Percentiles rank a stretch among this genome's conserved stretches.
phyloP scores from a whole-genome alignment of 2,329 filamentous ascomycete genomes.

The Fusarium albosuccineum region DNA sequence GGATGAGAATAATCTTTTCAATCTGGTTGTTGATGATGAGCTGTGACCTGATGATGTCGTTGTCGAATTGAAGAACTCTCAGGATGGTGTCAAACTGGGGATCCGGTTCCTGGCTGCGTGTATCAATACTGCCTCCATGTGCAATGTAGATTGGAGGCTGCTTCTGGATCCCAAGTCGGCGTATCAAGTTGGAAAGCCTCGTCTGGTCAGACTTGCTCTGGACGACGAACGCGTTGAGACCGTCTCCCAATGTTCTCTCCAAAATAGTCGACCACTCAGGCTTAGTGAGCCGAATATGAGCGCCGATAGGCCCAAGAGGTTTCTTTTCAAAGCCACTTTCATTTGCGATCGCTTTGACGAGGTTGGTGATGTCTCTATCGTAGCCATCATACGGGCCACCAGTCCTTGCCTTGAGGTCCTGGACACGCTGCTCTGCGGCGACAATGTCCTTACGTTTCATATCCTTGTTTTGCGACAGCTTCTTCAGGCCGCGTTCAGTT shows the following conservation, averaged over 20 bases:
- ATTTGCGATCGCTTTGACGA: constrained; percentile 77
- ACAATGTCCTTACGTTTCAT: constrained; percentile 68
- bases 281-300: constrained; percentile 80
- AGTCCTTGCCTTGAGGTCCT: constrained; percentile 68
- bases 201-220: constrained; percentile 80
- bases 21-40: constrained; percentile 86
- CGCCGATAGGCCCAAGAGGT: constrained; percentile 87
- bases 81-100: constrained; percentile 80
- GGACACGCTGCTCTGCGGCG: constrained; percentile 58
- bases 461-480: constrained; percentile 49
- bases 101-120: constrained; percentile 75
- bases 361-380: constrained; percentile 69
- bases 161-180: constrained; percentile 66
- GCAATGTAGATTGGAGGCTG: constrained; percentile 56
- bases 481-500: constrained; percentile 49
- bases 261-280: constrained; percentile 87
- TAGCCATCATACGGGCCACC: constrained; percentile 75
- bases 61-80: constrained; percentile 83
- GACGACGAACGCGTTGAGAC: constrained; percentile 84
- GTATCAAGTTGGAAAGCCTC: constrained; percentile 76
- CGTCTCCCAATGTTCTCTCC: constrained; percentile 79
- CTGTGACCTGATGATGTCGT: constrained; percentile 81
- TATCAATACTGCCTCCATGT: constrained; percentile 53
- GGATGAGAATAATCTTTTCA: constrained; percentile 86
- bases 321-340: constrained; percentile 76